phyloP scores from a whole-genome alignment of 2,329 filamentous ascomycete species.

The Aspergillus sp. region DNA sequence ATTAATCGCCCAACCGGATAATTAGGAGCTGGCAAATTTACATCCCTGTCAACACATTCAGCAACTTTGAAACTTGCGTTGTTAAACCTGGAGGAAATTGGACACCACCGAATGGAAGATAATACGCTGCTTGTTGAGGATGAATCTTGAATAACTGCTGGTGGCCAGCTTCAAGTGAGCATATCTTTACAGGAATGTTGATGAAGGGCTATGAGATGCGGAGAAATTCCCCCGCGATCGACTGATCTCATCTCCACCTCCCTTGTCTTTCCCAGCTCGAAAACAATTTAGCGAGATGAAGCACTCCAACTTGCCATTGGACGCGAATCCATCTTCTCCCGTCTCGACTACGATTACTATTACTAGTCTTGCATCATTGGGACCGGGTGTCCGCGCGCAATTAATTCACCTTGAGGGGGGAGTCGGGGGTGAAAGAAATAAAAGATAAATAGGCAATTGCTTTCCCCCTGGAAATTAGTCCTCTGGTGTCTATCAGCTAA shows the following conservation, averaged over 20 bases:
- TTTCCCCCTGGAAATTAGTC: background rate
- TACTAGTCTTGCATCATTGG: no score
- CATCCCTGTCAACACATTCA: background rate
- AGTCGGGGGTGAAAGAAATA: background rate
- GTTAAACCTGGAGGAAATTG: no score
- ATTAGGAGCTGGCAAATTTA: background rate
- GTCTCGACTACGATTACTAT: background rate
- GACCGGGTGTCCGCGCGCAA: background rate
- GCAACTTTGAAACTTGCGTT: background rate
- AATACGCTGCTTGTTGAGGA: no score
- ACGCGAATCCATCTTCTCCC: background rate
- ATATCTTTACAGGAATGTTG: background rate
- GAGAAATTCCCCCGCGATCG: constrained; percentile 17
- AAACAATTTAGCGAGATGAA: background rate
- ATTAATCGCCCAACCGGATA: constrained; percentile 2
- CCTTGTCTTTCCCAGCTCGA: background rate
- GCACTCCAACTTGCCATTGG: background rate
- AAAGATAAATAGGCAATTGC: background rate
- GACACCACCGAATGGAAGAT: no score
- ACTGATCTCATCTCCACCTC: background rate
- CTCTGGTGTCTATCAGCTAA: background rate
- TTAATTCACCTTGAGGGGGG: background rate
- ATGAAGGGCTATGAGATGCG: background rate
- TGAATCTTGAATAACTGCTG: no score
- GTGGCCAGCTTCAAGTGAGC: no score